Conservation (phyloP, 495 filamentous ascomycete genomes). For the Penicillium subrubescens region DNA sequence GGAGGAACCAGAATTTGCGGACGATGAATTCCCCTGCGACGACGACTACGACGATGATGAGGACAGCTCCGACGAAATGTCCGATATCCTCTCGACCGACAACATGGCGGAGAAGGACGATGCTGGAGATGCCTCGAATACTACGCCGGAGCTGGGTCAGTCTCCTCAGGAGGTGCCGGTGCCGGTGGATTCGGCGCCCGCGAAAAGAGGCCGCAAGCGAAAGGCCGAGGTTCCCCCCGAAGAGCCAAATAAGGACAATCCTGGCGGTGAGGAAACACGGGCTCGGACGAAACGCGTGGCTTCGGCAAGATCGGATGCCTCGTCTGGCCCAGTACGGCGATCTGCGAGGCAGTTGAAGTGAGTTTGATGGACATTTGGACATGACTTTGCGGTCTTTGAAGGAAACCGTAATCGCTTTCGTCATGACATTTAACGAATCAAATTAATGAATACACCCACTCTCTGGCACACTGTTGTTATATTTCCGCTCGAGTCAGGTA, state of each 20-base stretch:
- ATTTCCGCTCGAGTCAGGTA: background rate
- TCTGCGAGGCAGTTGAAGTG: slow-evolving; percentile 39
- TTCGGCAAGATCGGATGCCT: slow-evolving; percentile 14
- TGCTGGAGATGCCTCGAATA: slow-evolving; percentile 26
- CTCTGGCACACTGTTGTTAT: background rate
- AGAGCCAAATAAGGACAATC: slow-evolving; percentile 16
- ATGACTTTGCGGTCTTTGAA: background rate
- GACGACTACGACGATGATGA: slow-evolving; percentile 5
- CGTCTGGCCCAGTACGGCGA: slow-evolving; percentile 34
- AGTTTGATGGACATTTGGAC: slow-evolving; percentile 1
- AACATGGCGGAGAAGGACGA: slow-evolving; percentile 15
- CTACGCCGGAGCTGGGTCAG: slow-evolving; percentile 21
- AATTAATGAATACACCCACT: background rate
- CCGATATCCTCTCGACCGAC: slow-evolving; percentile 20
- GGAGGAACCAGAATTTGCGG: slow-evolving; percentile 1
- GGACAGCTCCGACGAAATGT: slow-evolving; percentile 25
- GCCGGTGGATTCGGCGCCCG: slow-evolving; percentile 10
- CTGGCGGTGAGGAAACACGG: slow-evolving; percentile 2
- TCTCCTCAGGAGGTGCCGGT: slow-evolving; percentile 15
- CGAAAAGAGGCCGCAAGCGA: slow-evolving; percentile 37
- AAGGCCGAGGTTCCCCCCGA: slow-evolving; percentile 36
- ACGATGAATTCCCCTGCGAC: slow-evolving; percentile 14
- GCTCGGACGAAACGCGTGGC: slow-evolving; percentile 36
- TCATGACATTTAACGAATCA: slow-evolving; percentile 1
- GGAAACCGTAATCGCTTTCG: background rate